A percentile compares a stretch with the other conserved stretches of the same genome.
Conservation (phyloP, 371 early-diverging fungal species). For the Mortierella sp. region DNA sequence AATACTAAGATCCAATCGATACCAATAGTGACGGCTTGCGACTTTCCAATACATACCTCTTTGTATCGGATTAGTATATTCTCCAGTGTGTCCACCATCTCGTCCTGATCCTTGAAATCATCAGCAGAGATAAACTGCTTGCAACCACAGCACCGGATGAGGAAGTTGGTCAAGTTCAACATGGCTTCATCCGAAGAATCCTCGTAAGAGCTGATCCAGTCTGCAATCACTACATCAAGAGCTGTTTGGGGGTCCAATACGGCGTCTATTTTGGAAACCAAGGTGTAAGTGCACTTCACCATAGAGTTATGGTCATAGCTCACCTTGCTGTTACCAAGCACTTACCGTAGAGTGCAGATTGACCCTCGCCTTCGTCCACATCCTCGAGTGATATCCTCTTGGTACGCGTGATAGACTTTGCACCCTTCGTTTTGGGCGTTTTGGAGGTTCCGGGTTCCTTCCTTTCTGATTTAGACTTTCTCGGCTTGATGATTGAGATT, state of each 20-base stretch:
- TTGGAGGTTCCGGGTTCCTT: no score
- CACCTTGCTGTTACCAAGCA: not conserved
- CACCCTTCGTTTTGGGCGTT: constrained; percentile 5
- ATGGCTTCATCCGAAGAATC: constrained; percentile 20
- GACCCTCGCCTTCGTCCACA: constrained; percentile 6
- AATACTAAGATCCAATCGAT: no score
- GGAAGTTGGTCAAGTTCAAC: constrained; percentile 34
- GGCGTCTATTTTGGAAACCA: constrained; percentile 25
- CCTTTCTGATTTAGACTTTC: not conserved
- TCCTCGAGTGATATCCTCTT: not conserved
- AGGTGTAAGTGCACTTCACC: no score
- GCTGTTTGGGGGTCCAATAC: constrained; percentile 35
- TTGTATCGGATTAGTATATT: constrained; percentile 53
- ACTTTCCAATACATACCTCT: constrained; percentile 29
- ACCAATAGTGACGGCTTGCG: no score
- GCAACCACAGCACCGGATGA: constrained; percentile 47
- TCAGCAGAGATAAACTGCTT: constrained; percentile 29
- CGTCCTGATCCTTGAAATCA: constrained; percentile 50
- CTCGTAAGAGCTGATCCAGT: constrained; percentile 31
- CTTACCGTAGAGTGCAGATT: constrained; percentile 34
- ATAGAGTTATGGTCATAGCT: not conserved
- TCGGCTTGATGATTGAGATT: constrained; percentile 15
- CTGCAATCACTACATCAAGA: constrained; percentile 30
- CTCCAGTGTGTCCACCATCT: constrained; percentile 52
- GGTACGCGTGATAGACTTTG: not conserved